phyloP scores from a whole-genome alignment of 2,329 filamentous ascomycete species.

The Colletotrichum plurivorum region DNA sequence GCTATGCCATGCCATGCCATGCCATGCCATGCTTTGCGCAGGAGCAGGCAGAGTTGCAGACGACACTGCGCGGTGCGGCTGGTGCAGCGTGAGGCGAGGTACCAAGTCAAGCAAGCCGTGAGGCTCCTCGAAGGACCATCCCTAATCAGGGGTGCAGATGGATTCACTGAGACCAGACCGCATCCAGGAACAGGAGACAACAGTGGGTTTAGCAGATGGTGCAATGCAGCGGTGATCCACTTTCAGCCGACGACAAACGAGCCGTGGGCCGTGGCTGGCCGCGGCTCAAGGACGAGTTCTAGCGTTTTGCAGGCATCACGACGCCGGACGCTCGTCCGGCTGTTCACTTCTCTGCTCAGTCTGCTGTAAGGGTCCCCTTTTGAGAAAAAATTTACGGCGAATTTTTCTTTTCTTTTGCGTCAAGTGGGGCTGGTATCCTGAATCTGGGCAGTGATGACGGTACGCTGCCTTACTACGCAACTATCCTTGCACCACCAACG shows the following conservation, averaged over 20 bases:
- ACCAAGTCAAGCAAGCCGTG: slow-evolving; percentile 3
- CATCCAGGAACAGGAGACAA: slow-evolving; percentile 28
- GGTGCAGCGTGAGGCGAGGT: background rate
- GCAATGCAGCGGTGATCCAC: slow-evolving; percentile 33
- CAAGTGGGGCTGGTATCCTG: slow-evolving; percentile 17
- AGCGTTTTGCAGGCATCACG: background rate
- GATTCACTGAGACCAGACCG: background rate
- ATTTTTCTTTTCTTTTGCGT: slow-evolving; percentile 6
- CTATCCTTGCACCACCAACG: too few species aligned
- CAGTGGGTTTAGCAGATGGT: slow-evolving; percentile 20
- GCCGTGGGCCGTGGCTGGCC: slow-evolving; percentile 19
- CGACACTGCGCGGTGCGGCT: background rate
- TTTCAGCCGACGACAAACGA: slow-evolving; percentile 42
- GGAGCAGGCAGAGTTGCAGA: background rate
- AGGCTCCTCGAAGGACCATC: slow-evolving; percentile 19
- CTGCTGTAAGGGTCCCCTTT: slow-evolving; percentile 3
- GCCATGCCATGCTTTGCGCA: slow-evolving; percentile 10
- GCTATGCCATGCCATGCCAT: slow-evolving; percentile 1
- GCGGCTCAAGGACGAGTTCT: background rate
- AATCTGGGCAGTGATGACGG: background rate
- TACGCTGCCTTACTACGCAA: background rate
- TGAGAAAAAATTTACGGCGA: slow-evolving; percentile 14
- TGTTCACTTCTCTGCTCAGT: background rate
- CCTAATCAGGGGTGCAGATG: slow-evolving; percentile 24
- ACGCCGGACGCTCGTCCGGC: background rate